Base-by-base conservation (phyloP, 305 asterid genomes). In the Lippia alba region DNA sequence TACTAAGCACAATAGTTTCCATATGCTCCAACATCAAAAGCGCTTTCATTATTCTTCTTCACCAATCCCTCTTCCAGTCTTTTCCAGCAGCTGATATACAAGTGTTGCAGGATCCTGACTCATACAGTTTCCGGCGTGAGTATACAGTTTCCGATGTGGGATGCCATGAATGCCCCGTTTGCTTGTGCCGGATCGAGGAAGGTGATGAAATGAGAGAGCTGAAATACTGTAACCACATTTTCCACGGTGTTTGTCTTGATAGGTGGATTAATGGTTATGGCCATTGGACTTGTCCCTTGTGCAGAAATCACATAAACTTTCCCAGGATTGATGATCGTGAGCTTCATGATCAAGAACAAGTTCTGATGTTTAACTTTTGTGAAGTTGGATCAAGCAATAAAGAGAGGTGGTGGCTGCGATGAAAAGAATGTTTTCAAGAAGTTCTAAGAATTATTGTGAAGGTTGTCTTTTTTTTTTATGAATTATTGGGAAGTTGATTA, bases 171-270 rank as follows among this genome's bases (percentile, higher is more conserved):
- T 82, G 87, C 45, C 5, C 56, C 0, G 80, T 80, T 11, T 83
- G 83, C 56, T 51, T 80, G 63, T 69, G 81, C 76, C 19, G 49
- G 41, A 71, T 75, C 12, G 85, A 78, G 17, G 81, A 69, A 46
- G 79, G 62, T 6, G 83, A 80, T 2, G 83, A 80, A 66, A 15
- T 72, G 8, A 74, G 74, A 17, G 80, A 66, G 32, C 57, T 83
- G 30, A 55, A 44, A 46, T 41, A 41, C 8, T 83, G 87, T 50
- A 40, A 68, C 57, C 85, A 80, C 40, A 16, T 78, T 10, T 76
- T 76, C 6, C 77, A 76, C 62, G 3, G 58, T 7, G 67, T 36
- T 44, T 76, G 81, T 48, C 33, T 76, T 2, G 76, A 71, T 4
- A 76, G 80, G 48, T 76, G 70, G 70, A 3, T 55, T n/a, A n/a